Percentiles rank a stretch among this genome's conserved stretches.
Evolutionary conservation across 2,329 filamentous ascomycete species (phyloP).

Genomic region (Penicillium rolfsii): DNA sequence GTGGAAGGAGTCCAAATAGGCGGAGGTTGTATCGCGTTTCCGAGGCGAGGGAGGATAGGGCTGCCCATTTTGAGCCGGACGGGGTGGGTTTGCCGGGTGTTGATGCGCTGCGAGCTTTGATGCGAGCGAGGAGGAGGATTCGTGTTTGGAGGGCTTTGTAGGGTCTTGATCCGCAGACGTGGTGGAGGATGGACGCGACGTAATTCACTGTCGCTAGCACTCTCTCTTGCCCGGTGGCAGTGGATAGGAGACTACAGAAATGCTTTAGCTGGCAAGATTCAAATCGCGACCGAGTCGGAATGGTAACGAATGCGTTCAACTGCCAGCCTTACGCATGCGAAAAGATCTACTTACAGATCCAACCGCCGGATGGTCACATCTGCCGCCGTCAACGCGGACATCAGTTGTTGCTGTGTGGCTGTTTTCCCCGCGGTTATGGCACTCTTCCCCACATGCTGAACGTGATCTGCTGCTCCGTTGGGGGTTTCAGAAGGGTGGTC

Average conservation of each 20-base stretch:
- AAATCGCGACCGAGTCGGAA: not conserved
- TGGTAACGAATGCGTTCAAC: not conserved
- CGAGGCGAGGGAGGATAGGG: slow-evolving; percentile 53
- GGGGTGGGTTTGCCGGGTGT: slow-evolving; percentile 27
- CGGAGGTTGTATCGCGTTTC: slow-evolving; percentile 55
- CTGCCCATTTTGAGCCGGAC: slow-evolving; percentile 54
- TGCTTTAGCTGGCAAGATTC: slow-evolving; percentile 2
- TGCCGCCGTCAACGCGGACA: slow-evolving; percentile 33
- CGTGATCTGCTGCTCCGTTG: slow-evolving; percentile 14
- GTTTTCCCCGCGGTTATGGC: slow-evolving; percentile 29
- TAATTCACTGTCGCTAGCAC: slow-evolving; percentile 72
- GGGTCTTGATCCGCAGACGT: slow-evolving; percentile 61
- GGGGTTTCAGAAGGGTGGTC: slow-evolving; percentile 21
- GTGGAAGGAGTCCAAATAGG: slow-evolving; percentile 68
- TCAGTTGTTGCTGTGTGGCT: slow-evolving; percentile 29
- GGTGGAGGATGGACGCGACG: slow-evolving; percentile 63
- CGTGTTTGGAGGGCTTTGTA: slow-evolving; percentile 46
- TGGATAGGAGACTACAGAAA: slow-evolving; percentile 62
- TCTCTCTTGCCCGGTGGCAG: slow-evolving; percentile 70
- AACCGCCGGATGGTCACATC: slow-evolving; percentile 37
- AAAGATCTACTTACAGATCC: slow-evolving; percentile 30
- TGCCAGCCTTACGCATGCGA: not conserved
- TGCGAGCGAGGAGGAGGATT: slow-evolving; percentile 46
- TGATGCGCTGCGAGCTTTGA: slow-evolving; percentile 29
- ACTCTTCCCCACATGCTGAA: slow-evolving; percentile 27